Conservation (phyloP, 495 filamentous ascomycete genomes). For the Tuber magnatum region DNA sequence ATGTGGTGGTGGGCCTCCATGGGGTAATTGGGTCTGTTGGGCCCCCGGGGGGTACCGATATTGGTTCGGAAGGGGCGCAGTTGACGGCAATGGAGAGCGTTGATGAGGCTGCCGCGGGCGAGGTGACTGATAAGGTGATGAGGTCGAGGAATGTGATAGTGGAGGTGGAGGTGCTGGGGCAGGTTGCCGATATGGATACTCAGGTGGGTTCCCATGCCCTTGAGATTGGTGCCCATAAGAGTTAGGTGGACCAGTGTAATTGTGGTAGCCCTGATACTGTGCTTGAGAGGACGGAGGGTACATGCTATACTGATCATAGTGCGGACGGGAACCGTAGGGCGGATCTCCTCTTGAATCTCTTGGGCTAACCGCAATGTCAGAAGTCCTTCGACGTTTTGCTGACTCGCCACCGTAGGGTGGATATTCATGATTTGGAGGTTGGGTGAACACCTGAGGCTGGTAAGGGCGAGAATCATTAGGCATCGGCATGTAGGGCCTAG, state of each 20-base stretch:
- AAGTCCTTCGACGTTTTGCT: slow-evolving; percentile 37
- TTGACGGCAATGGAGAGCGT: slow-evolving; percentile 27
- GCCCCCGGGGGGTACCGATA: slow-evolving; percentile 23
- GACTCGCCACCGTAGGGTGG: slow-evolving; percentile 27
- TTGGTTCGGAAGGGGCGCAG: slow-evolving; percentile 22
- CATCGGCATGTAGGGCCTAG: slow-evolving; percentile 26
- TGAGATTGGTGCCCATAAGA: slow-evolving; percentile 28
- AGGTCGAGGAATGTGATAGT: slow-evolving; percentile 31
- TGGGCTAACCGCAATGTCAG: slow-evolving; percentile 28
- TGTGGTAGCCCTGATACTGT: slow-evolving; percentile 30
- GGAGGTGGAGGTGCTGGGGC: slow-evolving; percentile 26
- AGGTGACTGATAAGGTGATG: slow-evolving; percentile 38
- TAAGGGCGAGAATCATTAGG: slow-evolving; percentile 32
- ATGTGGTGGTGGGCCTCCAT: slow-evolving; percentile 29
- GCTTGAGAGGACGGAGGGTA: slow-evolving; percentile 37
- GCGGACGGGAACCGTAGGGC: slow-evolving; percentile 31
- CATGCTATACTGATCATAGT: slow-evolving; percentile 33
- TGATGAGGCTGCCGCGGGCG: slow-evolving; percentile 18
- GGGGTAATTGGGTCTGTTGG: slow-evolving; percentile 23
- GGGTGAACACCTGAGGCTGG: slow-evolving; percentile 19
- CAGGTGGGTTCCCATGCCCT: slow-evolving; percentile 13
- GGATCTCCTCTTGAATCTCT: slow-evolving; percentile 35
- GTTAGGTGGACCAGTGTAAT: slow-evolving; percentile 30
- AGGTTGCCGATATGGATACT: slow-evolving; percentile 32
- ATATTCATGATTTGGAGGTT: slow-evolving; percentile 36